Evolutionary conservation across 495 filamentous ascomycete species (phyloP).

Genomic region (Xylaria acuta): DNA sequence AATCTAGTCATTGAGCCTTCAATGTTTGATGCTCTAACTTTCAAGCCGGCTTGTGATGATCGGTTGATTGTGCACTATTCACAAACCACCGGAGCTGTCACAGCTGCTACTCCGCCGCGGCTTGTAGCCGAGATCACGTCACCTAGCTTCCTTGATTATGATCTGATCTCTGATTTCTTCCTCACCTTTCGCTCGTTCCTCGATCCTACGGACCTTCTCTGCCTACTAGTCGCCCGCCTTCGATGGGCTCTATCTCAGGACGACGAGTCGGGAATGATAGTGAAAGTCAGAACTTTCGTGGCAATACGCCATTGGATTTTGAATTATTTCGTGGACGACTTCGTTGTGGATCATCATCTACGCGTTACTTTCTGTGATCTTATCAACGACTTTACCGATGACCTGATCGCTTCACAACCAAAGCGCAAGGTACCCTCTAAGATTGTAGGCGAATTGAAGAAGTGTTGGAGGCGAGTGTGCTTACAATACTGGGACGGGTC

Average conservation of each 20-base stretch:
- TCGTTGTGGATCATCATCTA: conserved; percentile 80
- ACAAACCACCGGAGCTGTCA: conserved; percentile 71
- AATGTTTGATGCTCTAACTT: conserved; percentile 83
- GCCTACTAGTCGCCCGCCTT: conserved; percentile 82
- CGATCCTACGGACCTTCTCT: conserved; percentile 73
- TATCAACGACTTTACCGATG: conserved; percentile 76
- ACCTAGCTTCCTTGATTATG: conserved; percentile 94
- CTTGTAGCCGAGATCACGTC: conserved; percentile 98
- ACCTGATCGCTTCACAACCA: conserved; percentile 48
- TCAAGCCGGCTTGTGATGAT: conserved; percentile 72
- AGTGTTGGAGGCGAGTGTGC: conserved; percentile 95
- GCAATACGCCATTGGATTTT: conserved; percentile 97
- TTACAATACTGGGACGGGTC: conserved; percentile 83
- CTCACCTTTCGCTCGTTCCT: conserved; percentile 91
- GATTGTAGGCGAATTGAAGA: conserved; percentile 91
- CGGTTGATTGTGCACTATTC: conserved; percentile 86
- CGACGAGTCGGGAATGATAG: conserved; percentile 88
- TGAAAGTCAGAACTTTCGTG: conserved; percentile 93
- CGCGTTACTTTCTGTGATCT: conserved; percentile 80
- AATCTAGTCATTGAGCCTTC: conserved; percentile 58
- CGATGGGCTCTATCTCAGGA: conserved; percentile 82
- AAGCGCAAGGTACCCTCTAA: conserved; percentile 80
- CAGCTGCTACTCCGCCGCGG: conserved; percentile 87
- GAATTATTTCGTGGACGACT: conserved; percentile 98
- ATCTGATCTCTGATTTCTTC: conserved; percentile 97